A percentile compares a stretch with the other conserved stretches of the same genome.
Evolutionary conservation across 1,284 basidiomycete species (phyloP).

Genomic region (Ganoderma meredithae): DNA sequence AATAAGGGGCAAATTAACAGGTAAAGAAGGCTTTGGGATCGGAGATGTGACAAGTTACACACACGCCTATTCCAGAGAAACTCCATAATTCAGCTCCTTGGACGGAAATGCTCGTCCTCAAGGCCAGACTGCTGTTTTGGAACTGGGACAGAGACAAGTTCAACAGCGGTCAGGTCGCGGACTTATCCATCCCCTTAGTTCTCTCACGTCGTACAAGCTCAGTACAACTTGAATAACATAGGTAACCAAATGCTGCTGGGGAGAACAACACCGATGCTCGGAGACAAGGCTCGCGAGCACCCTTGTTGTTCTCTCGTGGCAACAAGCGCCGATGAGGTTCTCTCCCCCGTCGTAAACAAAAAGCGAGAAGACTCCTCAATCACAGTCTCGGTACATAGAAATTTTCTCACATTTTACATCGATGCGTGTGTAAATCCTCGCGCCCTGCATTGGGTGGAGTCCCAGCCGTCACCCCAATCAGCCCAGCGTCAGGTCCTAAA

Average conservation of each 20-base stretch:
- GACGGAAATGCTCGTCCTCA: background rate
- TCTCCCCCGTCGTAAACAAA: background rate
- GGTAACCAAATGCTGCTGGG: background rate
- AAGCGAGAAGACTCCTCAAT: background rate
- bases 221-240: background rate
- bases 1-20: background rate
- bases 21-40: no score
- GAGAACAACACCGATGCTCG: background rate
- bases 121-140: background rate
- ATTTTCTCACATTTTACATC: background rate
- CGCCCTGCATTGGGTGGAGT: no score
- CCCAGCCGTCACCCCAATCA: no score
- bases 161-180: background rate
- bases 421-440: background rate
- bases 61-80: background rate
- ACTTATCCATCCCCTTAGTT: background rate
- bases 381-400: background rate
- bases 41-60: background rate
- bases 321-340: background rate
- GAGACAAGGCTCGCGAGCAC: background rate
- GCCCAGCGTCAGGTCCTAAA: background rate
- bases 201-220: background rate
- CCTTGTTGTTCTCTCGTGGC: constrained; percentile 1
- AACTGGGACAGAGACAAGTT: background rate
- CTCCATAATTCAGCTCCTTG: background rate